Percentiles rank a stretch among this genome's conserved stretches.
Conservation (phyloP, 495 filamentous ascomycete species). For the Hypoxylon subgilvum region DNA sequence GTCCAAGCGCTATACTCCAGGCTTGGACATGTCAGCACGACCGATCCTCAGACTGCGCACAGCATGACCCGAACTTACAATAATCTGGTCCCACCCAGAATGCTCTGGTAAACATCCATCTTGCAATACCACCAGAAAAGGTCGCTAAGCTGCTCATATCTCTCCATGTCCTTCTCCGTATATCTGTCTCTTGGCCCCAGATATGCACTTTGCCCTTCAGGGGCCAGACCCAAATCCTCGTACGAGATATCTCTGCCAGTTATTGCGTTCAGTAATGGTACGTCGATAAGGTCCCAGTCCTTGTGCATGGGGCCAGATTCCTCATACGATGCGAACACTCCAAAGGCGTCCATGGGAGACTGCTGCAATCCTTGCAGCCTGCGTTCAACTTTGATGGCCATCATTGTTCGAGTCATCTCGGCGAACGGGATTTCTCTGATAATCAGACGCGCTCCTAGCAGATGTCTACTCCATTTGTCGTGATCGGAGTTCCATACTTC, state of each 20-base stretch:
- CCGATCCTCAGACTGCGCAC: not conserved
- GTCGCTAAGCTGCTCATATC: constrained; percentile 80
- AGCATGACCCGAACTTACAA: constrained; percentile 66
- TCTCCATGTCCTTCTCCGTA: constrained; percentile 74
- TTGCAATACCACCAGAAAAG: constrained; percentile 97
- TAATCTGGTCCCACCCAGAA: constrained; percentile 81
- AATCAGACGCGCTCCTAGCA: constrained; percentile 82
- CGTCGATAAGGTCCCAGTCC: constrained; percentile 45
- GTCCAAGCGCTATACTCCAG: constrained; percentile 80
- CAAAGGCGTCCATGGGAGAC: constrained; percentile 28
- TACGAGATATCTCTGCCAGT: constrained; percentile 47
- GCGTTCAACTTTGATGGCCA: constrained; percentile 62
- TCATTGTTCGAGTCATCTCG: constrained; percentile 68
- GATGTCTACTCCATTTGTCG: constrained; percentile 91
- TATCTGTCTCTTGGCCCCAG: constrained; percentile 47
- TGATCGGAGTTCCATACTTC: constrained; percentile 96
- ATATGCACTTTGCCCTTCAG: constrained; percentile 36
- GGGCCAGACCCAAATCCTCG: constrained; percentile 41
- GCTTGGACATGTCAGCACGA: constrained; percentile 53
- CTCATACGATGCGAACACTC: constrained; percentile 33
- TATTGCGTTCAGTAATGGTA: constrained; percentile 46
- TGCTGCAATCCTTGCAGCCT: constrained; percentile 41
- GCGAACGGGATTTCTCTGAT: constrained; percentile 81
- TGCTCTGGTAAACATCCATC: constrained; percentile 89
- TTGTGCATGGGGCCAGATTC: constrained; percentile 36